Conservation (phyloP, 768 basidiomycete genomes). For the Leccinellum rugosiceps region DNA sequence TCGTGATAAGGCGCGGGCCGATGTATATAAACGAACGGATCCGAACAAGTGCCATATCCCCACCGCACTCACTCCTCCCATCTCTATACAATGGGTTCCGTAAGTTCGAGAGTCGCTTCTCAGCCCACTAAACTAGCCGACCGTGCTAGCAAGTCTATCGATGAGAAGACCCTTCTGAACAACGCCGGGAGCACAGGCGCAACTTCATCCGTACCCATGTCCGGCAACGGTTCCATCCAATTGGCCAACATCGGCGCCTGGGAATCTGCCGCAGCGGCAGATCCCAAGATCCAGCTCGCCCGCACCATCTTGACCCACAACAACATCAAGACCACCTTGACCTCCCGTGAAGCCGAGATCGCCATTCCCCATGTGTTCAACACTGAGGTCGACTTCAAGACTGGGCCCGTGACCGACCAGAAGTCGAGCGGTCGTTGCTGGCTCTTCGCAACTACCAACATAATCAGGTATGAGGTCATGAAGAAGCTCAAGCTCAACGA, state of each 20-base stretch:
- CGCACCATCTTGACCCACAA: conserved; percentile 71
- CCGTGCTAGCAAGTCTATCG: conserved; percentile 18
- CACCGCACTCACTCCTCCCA: conserved; percentile 2
- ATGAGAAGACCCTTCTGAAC: conserved; percentile 22
- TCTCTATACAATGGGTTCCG: conserved; percentile 22
- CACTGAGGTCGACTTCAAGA: conserved; percentile 73
- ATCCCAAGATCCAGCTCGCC: conserved; percentile 69
- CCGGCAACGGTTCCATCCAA: conserved; percentile 60
- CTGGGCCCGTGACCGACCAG: conserved; percentile 83
- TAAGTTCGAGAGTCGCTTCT: conserved; percentile 23
- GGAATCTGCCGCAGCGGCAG: conserved; percentile 53
- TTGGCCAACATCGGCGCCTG: conserved; percentile 58
- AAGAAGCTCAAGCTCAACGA: conserved; percentile 82
- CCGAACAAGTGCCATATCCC: conserved; percentile 8
- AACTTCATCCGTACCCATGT: conserved; percentile 29
- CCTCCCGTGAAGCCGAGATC: conserved; percentile 59
- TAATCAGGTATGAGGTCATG: conserved; percentile 80
- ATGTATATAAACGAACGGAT: conserved; percentile 24
- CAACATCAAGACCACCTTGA: conserved; percentile 60
- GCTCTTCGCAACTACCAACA: conserved; percentile 91
- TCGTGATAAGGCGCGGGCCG: conserved; percentile 14
- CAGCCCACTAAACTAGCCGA: conserved; percentile 16
- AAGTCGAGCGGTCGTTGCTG: conserved; percentile 90
- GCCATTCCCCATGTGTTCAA: conserved; percentile 81
- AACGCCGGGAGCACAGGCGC: not conserved